Conservation (phyloP, 306 rosid species). For the Begonia loranthoides region DNA sequence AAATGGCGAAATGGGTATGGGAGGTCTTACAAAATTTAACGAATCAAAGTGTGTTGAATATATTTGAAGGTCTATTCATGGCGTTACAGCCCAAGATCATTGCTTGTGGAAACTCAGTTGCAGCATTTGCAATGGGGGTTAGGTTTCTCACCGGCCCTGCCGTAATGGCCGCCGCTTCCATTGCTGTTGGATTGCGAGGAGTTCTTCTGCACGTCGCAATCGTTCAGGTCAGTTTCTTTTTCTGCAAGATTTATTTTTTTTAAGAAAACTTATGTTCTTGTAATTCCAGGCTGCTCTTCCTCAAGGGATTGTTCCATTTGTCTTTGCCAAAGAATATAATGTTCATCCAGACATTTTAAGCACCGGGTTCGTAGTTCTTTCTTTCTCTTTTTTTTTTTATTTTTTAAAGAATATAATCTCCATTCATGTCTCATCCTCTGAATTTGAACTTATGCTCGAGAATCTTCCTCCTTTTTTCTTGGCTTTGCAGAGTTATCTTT, state of each 20-base stretch:
- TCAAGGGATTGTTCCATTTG: conserved; percentile 7
- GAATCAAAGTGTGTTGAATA: too few relatives aligned
- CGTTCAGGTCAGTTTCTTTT: conserved; percentile 13
- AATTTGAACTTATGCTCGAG: too few relatives aligned
- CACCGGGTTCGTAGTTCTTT: conserved; percentile 2
- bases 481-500: too few relatives aligned
- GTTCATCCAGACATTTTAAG: conserved; percentile 7
- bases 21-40: too few relatives aligned
- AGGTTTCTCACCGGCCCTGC: conserved; percentile 16
- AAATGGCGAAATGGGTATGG: too few relatives aligned
- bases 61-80: conserved; percentile 13
- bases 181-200: conserved; percentile 14
- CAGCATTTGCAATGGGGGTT: conserved; percentile 1
- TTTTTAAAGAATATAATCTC: too few relatives aligned
- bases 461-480: too few relatives aligned
- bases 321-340: conserved; percentile 4
- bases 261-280: neutral
- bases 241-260: too few relatives aligned
- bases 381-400: too few relatives aligned
- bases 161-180: conserved; percentile 16
- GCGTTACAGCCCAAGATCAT: conserved; percentile 15
- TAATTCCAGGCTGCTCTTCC: conserved; percentile 5
- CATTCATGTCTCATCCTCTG: too few relatives aligned
- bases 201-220: conserved; percentile 9
- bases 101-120: neutral